Evolutionary conservation across 805 yeast species (phyloP), one percentile per base, ranked within the genome.

Genomic region (Babjeviella inositovora): DNA sequence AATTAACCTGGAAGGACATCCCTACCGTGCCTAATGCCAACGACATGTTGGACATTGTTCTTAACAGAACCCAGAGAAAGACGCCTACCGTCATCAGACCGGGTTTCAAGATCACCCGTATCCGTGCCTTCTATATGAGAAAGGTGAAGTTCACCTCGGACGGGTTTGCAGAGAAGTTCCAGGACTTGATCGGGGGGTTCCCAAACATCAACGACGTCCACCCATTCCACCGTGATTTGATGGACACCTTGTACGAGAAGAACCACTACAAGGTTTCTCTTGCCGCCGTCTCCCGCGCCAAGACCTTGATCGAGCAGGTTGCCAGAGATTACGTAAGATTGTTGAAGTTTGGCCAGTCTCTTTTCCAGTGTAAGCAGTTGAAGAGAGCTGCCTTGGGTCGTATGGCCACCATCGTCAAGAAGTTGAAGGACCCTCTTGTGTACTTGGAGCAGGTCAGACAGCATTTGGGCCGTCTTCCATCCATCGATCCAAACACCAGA

Each of bases 301-400:
- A 82, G 52, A 70, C 93, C 18, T 63, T 90, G 44, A 75, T 90
- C 35, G 98, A 90, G 54, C 95, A 85, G 55, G 96, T 90, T 20
- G 65, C 94, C 12, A 69, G 98, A 54, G 99, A 90, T 59, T 90
- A 90, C 49, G 76, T 74, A 33, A 71, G 99, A 47, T 67, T 90
- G 39, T 63, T 90, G 45, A 90, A 90, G 58, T 90, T 85, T 44
- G 98, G 98, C 41, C 98, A 90, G 61, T 85, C 96, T 20, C 60
- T 90, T 33, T 90, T 84, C 57, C 99, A 92, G 62, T 90, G 99
- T 68, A 90, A 90, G 57, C 98, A 90, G 60, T 70, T 90, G 48
- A 90, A 90, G 54, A 70, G 96, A 45, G 99, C 99, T 37, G 99
- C 97, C 15, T 59, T 90, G 40, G 99, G 99, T 64, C 79, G 99